Evolutionary conservation across 768 basidiomycete genomes (phyloP), one percentile per base, ranked within the genome.

Genomic region (Podaxis mareebaensis): DNA sequence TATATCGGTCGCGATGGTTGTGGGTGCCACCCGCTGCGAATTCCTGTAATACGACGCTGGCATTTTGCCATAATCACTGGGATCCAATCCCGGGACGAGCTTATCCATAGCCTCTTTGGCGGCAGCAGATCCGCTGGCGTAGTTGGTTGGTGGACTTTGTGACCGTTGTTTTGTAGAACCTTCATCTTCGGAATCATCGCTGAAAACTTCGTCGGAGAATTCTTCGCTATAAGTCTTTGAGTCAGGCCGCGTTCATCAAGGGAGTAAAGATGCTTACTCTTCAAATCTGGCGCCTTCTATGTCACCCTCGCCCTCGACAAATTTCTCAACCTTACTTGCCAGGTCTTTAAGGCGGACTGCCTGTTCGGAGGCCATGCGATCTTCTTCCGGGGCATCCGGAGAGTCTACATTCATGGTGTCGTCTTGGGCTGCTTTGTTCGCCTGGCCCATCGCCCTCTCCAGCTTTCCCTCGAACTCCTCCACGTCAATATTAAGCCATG

Each of bases 11-110:
- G 77, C 79, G 40, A 80, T 66, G 1, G 78, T 82, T 2, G 77
- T 71, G 22, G 78, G 80, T 4, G 85, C 80, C 7, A 88, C 83
- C 55, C 83, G 81, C 69, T 94, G 92, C 7, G 92, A 92, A 69
- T 86, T 89, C 40, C 72, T 78, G 70, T 89, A 79, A 69, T 83
- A 93, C 1, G 85, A 85, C 10, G 90, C 70, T 49, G 90, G 85
- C 92, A 95, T 93, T 70, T 85, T 83, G 6, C 97, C 97, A 74
- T 98, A 99, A 61, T 99, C 95, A 5, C 85, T 84, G 6, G 88
- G 84, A 15, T 89, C 86, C 22, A 99, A 78, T 0, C 83, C 84
- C 1, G 93, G 87, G 3, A 99, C 93, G 39, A 99, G 85, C 58
- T 82, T 85, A 57, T 91, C 88, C 86, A 95, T 87, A 2, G 87